Evolutionary conservation across 2,329 filamentous ascomycete species (phyloP), one percentile per base, ranked within the genome.

Genomic region (Penicillium capsulatum): DNA sequence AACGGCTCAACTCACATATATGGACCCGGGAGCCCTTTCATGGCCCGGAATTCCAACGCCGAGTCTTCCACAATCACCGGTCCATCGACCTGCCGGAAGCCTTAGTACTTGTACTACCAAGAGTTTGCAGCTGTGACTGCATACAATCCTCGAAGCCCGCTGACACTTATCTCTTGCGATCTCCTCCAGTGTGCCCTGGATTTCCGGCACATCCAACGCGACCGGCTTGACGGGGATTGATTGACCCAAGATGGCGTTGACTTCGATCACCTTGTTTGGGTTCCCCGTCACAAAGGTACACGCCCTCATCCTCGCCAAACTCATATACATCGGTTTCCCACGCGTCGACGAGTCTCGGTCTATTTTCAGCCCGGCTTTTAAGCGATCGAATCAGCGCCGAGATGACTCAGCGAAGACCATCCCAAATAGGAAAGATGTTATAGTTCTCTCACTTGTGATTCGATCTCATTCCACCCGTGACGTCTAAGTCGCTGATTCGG

Each of bases 1-100:
- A 31, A 3, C n/a, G n/a, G n/a, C n/a, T n/a, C n/a, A 7, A 43
- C 48, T 24, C 44, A 91, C 88, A 95, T 89, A 63, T 95, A 95
- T 26, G 87, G 85, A 2, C 89, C 89, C 1, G 89, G 89, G 27
- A 95, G 74, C 14, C 85, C 85, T 33, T 83, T 79, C 50, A 92
- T 76, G 13, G 89, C 87, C 59, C 84, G 80, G 64, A 92, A 94
- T 71, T 85, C 90, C 31, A 95, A 73, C 57, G 86, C 86, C 11
- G 89, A 95, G 65, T 95, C 89, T 67, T 95, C 89, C 11, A 94
- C 86, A 5, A 95, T 72, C 3, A 94, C 89, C 3, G 89, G 87
- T 1, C 86, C 86, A 55, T 82, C 69, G 29, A 89, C 65, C 85
- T 89, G 26, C n/a, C n/a, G n/a, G n/a, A n/a, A n/a, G n/a, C n/a